Percentiles rank a stretch among this genome's conserved stretches.
Conservation (phyloP, 2,329 filamentous ascomycete genomes). For the Ascomycota sp. region DNA sequence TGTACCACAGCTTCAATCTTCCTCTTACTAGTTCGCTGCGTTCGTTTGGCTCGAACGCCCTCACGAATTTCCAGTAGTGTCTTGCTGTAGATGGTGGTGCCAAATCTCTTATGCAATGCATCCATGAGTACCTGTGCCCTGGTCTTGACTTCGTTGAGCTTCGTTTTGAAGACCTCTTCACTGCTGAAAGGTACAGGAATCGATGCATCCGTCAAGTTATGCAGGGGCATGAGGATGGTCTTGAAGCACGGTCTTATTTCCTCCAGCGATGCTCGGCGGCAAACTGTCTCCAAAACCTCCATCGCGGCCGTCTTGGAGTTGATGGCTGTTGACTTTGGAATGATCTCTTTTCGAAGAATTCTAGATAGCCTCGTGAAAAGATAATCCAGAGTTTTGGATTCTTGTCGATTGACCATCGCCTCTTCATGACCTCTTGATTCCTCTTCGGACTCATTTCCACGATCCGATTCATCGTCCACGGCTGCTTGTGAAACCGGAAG, state of each 20-base stretch:
- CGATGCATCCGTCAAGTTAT: slow-evolving; percentile 65
- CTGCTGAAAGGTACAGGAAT: slow-evolving; percentile 52
- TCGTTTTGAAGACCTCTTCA: slow-evolving; percentile 47
- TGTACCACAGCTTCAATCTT: slow-evolving; percentile 71
- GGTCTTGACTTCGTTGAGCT: slow-evolving; percentile 49
- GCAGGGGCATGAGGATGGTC: slow-evolving; percentile 38
- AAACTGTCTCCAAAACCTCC: slow-evolving; percentile 51
- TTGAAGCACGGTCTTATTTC: slow-evolving; percentile 43
- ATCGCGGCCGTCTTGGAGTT: slow-evolving; percentile 59
- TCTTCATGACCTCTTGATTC: slow-evolving; percentile 24
- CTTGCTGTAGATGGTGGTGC: slow-evolving; percentile 58
- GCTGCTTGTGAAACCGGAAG: slow-evolving; percentile 18
- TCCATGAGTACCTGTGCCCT: slow-evolving; percentile 63
- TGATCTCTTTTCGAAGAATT: slow-evolving; percentile 57
- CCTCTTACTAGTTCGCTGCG: slow-evolving; percentile 62
- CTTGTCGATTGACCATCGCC: slow-evolving; percentile 21
- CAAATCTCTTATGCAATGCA: slow-evolving; percentile 65
- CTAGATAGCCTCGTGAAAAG: slow-evolving; percentile 61
- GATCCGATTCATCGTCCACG: slow-evolving; percentile 16
- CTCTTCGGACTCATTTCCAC: slow-evolving; percentile 11
- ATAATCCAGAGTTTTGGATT: slow-evolving; percentile 36
- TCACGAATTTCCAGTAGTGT: slow-evolving; percentile 54
- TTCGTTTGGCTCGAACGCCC: slow-evolving; percentile 48
- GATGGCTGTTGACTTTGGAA: slow-evolving; percentile 40
- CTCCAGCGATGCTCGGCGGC: slow-evolving; percentile 35